Evolutionary conservation across 129 eudicot genomes (phyloP).

Genomic region (Gnaphalium uliginosum): DNA sequence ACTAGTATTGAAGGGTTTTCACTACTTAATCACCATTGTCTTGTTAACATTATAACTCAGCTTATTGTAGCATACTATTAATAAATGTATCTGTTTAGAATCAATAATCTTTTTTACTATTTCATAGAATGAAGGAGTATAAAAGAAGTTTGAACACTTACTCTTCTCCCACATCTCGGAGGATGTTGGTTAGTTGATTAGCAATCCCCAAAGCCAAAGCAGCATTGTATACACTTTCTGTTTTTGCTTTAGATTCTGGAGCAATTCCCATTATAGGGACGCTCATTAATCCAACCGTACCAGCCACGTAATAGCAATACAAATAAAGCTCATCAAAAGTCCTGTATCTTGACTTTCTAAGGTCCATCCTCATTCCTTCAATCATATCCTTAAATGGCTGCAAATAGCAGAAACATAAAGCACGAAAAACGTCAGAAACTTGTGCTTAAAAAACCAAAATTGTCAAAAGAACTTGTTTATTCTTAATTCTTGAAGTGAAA

Average conservation of each 20-base stretch:
- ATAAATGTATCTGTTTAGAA: not conserved
- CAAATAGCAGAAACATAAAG: conserved; percentile 16
- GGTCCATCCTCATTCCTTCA: conserved; percentile 99
- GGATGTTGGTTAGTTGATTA: conserved; percentile 94
- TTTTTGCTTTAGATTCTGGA: conserved; percentile 82
- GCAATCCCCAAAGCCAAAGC: conserved; percentile 92
- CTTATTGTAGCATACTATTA: not conserved
- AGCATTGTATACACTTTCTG: conserved; percentile 90
- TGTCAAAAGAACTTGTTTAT: not conserved
- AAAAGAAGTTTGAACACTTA: conserved; percentile 39
- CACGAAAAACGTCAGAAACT: not conserved
- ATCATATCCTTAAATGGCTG: conserved; percentile 99
- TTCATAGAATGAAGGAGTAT: not conserved
- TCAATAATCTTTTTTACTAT: not conserved
- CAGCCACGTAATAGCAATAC: conserved; percentile 97
- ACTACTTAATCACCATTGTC: not conserved
- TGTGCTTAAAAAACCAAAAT: not conserved
- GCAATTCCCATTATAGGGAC: conserved; percentile 98
- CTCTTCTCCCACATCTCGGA: conserved; percentile 99
- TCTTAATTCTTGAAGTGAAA: not conserved
- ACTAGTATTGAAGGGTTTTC: not conserved
- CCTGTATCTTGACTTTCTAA: conserved; percentile 88
- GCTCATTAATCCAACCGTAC: conserved; percentile 98
- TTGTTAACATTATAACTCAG: not conserved
- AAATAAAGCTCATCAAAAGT: conserved; percentile 92